Evolutionary conservation across 306 rosid species (phyloP).

Genomic region (Boehmeria nivea): DNA sequence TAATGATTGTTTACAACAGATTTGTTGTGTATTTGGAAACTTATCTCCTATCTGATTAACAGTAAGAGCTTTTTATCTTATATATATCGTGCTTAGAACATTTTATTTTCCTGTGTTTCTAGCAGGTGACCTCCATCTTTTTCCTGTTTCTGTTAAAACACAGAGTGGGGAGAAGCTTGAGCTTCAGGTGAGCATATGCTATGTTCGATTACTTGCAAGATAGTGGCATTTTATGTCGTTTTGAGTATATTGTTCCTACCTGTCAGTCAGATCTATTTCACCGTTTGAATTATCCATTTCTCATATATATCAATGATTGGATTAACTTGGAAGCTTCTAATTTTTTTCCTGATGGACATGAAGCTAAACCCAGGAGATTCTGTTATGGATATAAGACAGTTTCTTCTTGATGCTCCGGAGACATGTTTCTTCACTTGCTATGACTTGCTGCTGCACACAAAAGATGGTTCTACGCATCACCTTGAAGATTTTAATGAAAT

Average conservation of each 20-base stretch:
- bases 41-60: too few species aligned
- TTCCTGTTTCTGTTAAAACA: slow-evolving; percentile 77
- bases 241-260: slow-evolving; percentile 2
- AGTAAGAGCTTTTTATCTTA: too few species aligned
- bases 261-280: background rate
- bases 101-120: slow-evolving; percentile 5
- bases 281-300: background rate
- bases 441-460: slow-evolving; percentile 79
- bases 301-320: background rate
- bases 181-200: slow-evolving; percentile 81
- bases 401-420: slow-evolving; percentile 98
- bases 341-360: slow-evolving; percentile 19
- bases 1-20: too few species aligned
- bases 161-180: slow-evolving; percentile 94
- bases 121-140: slow-evolving; percentile 93
- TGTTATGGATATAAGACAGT: slow-evolving; percentile 92
- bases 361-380: slow-evolving; percentile 98
- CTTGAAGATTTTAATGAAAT: slow-evolving; percentile 94
- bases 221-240: slow-evolving; percentile 1
- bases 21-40: background rate
- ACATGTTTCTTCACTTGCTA: slow-evolving; percentile 95
- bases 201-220: background rate
- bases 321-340: slow-evolving; percentile 14
- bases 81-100: too few species aligned
- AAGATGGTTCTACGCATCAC: slow-evolving; percentile 75